Evolutionary conservation across 768 basidiomycete genomes (phyloP).

Genomic region (Boletus speciosus): DNA sequence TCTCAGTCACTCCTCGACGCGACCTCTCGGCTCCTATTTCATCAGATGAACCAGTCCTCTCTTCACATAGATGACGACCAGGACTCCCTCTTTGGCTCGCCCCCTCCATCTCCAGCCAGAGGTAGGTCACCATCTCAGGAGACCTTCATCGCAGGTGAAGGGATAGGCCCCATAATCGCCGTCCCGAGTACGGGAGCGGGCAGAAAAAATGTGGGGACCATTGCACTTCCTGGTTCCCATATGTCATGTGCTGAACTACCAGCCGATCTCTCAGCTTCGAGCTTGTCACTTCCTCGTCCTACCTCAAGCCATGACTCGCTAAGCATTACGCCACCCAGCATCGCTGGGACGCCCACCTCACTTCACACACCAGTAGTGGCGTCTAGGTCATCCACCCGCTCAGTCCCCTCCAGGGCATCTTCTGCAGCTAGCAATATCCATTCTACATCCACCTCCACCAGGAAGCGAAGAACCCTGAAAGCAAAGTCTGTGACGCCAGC

Average conservation of each 20-base stretch:
- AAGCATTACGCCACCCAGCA: constrained; percentile 37
- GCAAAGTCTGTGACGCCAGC: constrained; percentile 42
- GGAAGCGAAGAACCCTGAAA: constrained; percentile 34
- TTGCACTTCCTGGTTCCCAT: constrained; percentile 97
- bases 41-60: constrained; percentile 18
- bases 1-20: constrained; percentile 12
- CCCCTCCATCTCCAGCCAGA: constrained; percentile 67
- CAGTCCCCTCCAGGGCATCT: constrained; percentile 7
- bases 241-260: constrained; percentile 78
- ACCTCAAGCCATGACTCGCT: constrained; percentile 27
- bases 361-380: not conserved
- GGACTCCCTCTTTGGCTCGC: constrained; percentile 78
- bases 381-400: constrained; percentile 14
- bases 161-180: constrained; percentile 12
- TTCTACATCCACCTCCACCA: constrained; percentile 16
- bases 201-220: constrained; percentile 82
- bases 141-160: constrained; percentile 19
- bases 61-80: constrained; percentile 36
- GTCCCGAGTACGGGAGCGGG: constrained; percentile 24
- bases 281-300: constrained; percentile 31
- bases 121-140: constrained; percentile 74
- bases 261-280: constrained; percentile 73
- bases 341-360: not conserved
- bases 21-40: constrained; percentile 13
- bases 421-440: constrained; percentile 2